Percentiles rank a stretch among this genome's conserved stretches.
These are phyloP conservation scores for Acacia crassicarpa DNA, from an alignment of 306 rosid species.

Conservation along the genomic window DNA sequence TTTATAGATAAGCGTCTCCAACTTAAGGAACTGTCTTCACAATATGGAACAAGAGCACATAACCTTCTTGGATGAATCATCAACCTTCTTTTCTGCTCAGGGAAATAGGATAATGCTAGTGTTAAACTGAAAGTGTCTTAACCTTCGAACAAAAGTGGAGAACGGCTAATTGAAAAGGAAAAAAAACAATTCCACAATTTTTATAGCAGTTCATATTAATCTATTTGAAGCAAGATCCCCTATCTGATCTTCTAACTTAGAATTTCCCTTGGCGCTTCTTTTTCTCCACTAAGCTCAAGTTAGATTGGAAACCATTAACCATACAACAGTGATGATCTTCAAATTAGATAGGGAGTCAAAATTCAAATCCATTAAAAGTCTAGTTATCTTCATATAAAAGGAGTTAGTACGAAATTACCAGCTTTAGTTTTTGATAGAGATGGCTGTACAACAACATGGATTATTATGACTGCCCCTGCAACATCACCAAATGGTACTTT, in stretches of 20 bases:
- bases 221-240: slow-evolving; percentile 5
- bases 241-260: neutral
- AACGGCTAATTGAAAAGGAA: neutral
- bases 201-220: slow-evolving; percentile 6
- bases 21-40: slow-evolving; percentile 50
- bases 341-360: neutral
- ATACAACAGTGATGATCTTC: neutral
- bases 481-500: slow-evolving; percentile 77
- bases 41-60: slow-evolving; percentile 86
- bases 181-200: neutral
- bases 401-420: slow-evolving; percentile 53
- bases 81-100: slow-evolving; percentile 83
- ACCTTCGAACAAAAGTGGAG: neutral
- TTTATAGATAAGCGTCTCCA: slow-evolving; percentile 33
- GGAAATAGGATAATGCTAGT: slow-evolving; percentile 18
- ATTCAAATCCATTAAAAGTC: neutral
- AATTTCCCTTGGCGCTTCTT: neutral
- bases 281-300: slow-evolving; percentile 14
- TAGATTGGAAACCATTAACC: slow-evolving; percentile 9
- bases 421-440: slow-evolving; percentile 71
- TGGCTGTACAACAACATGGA: slow-evolving; percentile 95
- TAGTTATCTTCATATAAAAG: slow-evolving; percentile 8
- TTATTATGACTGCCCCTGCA: slow-evolving; percentile 67
- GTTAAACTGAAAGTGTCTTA: slow-evolving; percentile 33
- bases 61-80: slow-evolving; percentile 78